These are phyloP conservation scores for Strobilomyces echinocephalus DNA, from an alignment of 768 basidiomycete species.

Conservation along the genomic window DNA sequence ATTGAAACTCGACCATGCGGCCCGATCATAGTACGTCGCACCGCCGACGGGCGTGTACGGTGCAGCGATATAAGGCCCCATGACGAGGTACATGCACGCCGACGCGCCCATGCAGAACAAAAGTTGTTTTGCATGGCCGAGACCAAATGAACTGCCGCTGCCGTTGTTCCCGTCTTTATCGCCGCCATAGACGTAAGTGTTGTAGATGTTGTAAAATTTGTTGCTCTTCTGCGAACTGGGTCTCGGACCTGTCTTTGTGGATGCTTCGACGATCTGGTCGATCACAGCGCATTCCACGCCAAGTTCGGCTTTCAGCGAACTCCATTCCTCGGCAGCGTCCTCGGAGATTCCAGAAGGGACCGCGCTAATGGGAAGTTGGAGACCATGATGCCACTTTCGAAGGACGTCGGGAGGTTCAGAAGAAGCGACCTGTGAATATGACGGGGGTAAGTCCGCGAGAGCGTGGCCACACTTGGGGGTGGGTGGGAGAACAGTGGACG, in stretches of 20 bases:
- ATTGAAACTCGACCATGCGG: slow-evolving; percentile 78
- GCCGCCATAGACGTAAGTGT: slow-evolving; percentile 56
- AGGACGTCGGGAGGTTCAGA: slow-evolving; percentile 53
- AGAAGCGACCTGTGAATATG: slow-evolving; percentile 60
- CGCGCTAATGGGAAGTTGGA: slow-evolving; percentile 40
- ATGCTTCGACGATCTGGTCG: slow-evolving; percentile 57
- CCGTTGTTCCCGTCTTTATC: slow-evolving; percentile 33
- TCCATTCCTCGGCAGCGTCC: slow-evolving; percentile 73
- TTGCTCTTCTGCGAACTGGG: slow-evolving; percentile 39
- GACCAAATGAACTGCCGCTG: slow-evolving; percentile 25
- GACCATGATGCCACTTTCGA: slow-evolving; percentile 68
- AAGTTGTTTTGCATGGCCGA: slow-evolving; percentile 41
- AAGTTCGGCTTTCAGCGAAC: slow-evolving; percentile 70
- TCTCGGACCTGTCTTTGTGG: slow-evolving; percentile 28
- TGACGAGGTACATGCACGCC: slow-evolving; percentile 54
- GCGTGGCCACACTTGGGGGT: slow-evolving; percentile 52
- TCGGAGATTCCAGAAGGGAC: slow-evolving; percentile 54
- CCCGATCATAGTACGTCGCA: slow-evolving; percentile 71
- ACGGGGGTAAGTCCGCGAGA: slow-evolving; percentile 59
- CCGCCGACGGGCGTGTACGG: slow-evolving; percentile 58
- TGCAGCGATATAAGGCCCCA: slow-evolving; percentile 54
- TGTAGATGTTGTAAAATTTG: slow-evolving; percentile 83
- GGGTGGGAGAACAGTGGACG: slow-evolving; percentile 66
- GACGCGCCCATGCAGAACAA: slow-evolving; percentile 59
- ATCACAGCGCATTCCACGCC: slow-evolving; percentile 75